Conservation (phyloP, 805 yeast genomes). For the Sugiyamaella valdiviana region DNA sequence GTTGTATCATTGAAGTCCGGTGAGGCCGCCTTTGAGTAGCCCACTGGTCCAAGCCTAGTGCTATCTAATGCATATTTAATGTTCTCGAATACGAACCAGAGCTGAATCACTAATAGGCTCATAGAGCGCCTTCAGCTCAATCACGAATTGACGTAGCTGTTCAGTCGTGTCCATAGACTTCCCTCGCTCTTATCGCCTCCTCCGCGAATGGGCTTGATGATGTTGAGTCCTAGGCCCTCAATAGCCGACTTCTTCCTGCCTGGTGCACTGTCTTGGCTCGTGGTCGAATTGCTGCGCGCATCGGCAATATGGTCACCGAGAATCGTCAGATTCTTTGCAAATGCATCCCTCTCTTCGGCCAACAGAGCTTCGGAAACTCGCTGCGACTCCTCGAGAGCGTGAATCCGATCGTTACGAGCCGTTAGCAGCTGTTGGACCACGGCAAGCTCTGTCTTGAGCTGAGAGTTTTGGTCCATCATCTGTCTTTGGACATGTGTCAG, state of each 20-base stretch:
- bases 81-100: not conserved
- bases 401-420: slow-evolving; percentile 51
- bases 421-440: slow-evolving; percentile 52
- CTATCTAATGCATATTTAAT: not conserved
- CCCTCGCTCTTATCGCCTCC: slow-evolving; percentile 30
- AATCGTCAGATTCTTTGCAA: slow-evolving; percentile 33
- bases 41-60: not conserved
- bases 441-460: slow-evolving; percentile 50
- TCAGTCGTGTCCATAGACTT: slow-evolving; percentile 13
- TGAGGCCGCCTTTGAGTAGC: slow-evolving; percentile 45
- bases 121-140: too few species aligned
- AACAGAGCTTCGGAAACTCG: slow-evolving; percentile 46
- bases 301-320: slow-evolving; percentile 15
- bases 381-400: slow-evolving; percentile 40
- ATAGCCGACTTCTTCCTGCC: not conserved
- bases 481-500: slow-evolving; percentile 55
- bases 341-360: slow-evolving; percentile 42
- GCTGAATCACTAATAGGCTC: too few species aligned
- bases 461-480: slow-evolving; percentile 54
- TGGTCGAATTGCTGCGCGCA: not conserved
- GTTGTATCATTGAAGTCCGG: slow-evolving; percentile 71
- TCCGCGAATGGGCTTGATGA: slow-evolving; percentile 58
- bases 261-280: not conserved
- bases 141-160: slow-evolving; percentile 10
- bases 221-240: slow-evolving; percentile 21